A percentile compares a stretch with the other conserved stretches of the same genome.
Conservation (phyloP, 2,329 filamentous ascomycete genomes). For the Colletotrichum lindemuthianum region DNA sequence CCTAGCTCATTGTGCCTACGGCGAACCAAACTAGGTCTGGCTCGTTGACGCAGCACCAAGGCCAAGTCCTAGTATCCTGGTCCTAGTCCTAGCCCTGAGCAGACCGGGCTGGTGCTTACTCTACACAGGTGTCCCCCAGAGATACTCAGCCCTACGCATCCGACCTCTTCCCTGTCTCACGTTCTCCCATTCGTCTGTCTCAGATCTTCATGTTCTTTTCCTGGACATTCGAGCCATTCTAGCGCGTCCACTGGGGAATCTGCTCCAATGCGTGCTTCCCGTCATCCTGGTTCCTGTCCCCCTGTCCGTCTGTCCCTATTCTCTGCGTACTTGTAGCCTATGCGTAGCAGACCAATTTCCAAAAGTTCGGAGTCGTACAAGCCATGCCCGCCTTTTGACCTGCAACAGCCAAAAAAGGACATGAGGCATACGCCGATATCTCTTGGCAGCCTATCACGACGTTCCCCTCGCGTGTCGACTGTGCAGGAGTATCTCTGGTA, state of each 20-base stretch:
- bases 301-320: background rate
- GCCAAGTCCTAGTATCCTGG: background rate
- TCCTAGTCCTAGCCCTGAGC: constrained; percentile 2
- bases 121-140: constrained; percentile 8
- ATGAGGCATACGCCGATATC: constrained; percentile 3
- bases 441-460: constrained; percentile 10
- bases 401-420: constrained; percentile 23
- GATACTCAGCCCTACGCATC: constrained; percentile 30
- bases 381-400: constrained; percentile 21
- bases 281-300: constrained; percentile 27
- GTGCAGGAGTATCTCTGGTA: background rate
- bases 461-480: background rate
- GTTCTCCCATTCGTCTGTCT: constrained; percentile 18
- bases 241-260: constrained; percentile 15
- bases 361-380: constrained; percentile 23
- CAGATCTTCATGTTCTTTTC: constrained; percentile 17
- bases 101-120: constrained; percentile 33
- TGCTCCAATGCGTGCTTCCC: constrained; percentile 26
- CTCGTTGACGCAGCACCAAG: too few species aligned
- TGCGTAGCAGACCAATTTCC: constrained; percentile 2
- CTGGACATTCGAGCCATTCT: constrained; percentile 11
- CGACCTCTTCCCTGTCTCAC: constrained; percentile 13
- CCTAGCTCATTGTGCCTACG: background rate
- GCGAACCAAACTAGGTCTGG: too few species aligned
- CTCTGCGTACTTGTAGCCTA: background rate